These are phyloP conservation scores for Neurospora sp. DNA, from an alignment of 495 filamentous ascomycete species.

Conservation along the genomic window DNA sequence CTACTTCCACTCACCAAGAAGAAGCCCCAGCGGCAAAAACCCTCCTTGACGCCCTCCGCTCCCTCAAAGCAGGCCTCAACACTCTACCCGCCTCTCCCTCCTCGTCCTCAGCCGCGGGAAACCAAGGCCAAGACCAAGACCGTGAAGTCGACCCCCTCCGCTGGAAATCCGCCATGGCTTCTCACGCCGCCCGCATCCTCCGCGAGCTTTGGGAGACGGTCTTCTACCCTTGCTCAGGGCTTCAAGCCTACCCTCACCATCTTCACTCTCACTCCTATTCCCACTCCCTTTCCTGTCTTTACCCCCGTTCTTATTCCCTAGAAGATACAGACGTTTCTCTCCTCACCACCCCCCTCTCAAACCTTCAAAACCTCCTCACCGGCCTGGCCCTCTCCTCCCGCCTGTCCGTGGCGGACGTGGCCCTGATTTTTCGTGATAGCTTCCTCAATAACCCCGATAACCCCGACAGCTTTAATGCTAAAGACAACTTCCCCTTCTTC, in stretches of 20 bases:
- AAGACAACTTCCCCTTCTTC: neutral
- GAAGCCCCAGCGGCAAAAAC: neutral
- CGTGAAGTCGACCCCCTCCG: neutral
- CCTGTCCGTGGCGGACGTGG: neutral
- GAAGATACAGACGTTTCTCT: fast-evolving
- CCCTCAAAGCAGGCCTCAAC: neutral
- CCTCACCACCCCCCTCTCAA: neutral
- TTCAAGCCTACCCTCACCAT: neutral
- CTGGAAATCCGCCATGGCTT: neutral
- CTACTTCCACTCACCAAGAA: neutral
- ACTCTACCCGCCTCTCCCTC: neutral
- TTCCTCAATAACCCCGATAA: neutral
- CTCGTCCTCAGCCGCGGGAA: neutral
- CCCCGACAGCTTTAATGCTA: fast-evolving
- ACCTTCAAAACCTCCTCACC: neutral
- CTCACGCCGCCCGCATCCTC: neutral
- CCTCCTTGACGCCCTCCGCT: neutral
- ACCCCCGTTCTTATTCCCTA: no score
- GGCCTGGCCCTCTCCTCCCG: neutral
- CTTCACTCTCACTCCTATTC: no score
- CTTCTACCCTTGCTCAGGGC: neutral
- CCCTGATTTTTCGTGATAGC: neutral
- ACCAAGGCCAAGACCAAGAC: neutral
- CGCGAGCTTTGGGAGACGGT: neutral
- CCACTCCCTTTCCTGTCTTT: no score